A percentile compares a stretch with the other conserved stretches of the same genome.
These are phyloP conservation scores for Phoenix dactylifera DNA, from an alignment of 176 grass and related monocot genomes.

Conservation along the genomic window DNA sequence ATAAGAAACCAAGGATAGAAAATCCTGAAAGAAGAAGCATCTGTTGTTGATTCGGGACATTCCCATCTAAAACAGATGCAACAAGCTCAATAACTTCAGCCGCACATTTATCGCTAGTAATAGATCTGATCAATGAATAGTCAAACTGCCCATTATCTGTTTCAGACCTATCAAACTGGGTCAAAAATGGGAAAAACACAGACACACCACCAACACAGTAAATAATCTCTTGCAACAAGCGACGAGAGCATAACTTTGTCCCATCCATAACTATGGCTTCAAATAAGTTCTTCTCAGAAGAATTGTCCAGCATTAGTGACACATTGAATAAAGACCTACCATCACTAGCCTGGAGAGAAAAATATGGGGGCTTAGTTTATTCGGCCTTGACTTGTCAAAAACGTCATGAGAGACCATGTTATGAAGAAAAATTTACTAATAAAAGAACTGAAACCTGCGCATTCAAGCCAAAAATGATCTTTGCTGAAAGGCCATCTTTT, in stretches of 20 bases:
- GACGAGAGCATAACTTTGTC: slow-evolving; percentile 76
- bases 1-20: slow-evolving; percentile 79
- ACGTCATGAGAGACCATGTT: too few species aligned
- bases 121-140: background rate
- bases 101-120: slow-evolving; percentile 45
- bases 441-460: slow-evolving; percentile 51
- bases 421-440: background rate
- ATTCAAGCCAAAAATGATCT: slow-evolving; percentile 95
- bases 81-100: slow-evolving; percentile 89
- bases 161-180: slow-evolving; percentile 63
- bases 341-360: slow-evolving; percentile 63
- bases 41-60: slow-evolving; percentile 92
- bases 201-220: slow-evolving; percentile 98
- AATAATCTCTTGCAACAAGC: slow-evolving; percentile 88
- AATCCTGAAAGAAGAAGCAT: slow-evolving; percentile 98
- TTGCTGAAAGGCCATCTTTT: slow-evolving; percentile 82
- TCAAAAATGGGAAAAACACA: slow-evolving; percentile 93
- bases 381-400: too few species aligned
- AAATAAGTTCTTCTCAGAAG: slow-evolving; percentile 64
- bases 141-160: slow-evolving; percentile 32
- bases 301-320: slow-evolving; percentile 51
- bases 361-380: slow-evolving; percentile 3
- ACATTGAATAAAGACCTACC: slow-evolving; percentile 80
- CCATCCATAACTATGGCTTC: slow-evolving; percentile 74
- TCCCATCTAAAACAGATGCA: slow-evolving; percentile 94